A percentile compares a stretch with the other conserved stretches of the same genome.
phyloP scores from a whole-genome alignment of 2,329 filamentous ascomycete genomes.

The Coleophoma cylindrospora region DNA sequence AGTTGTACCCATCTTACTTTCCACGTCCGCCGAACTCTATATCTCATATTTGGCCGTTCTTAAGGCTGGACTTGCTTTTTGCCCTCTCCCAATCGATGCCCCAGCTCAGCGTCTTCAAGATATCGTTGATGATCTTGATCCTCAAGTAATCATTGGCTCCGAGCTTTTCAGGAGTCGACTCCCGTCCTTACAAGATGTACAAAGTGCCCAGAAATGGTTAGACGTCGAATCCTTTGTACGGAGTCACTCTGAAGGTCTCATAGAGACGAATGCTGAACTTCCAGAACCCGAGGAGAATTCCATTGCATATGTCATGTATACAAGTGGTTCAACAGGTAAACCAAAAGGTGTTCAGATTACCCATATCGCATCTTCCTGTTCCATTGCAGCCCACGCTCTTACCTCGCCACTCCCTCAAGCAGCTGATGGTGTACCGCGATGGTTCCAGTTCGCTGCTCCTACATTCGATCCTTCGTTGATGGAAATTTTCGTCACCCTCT shows the following conservation, averaged over 20 bases:
- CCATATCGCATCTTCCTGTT: background rate
- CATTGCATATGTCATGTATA: constrained; percentile 48
- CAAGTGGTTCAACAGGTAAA: constrained; percentile 72
- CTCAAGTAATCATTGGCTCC: background rate
- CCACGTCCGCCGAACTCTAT: background rate
- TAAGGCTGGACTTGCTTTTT: background rate
- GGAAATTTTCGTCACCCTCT: constrained; percentile 25
- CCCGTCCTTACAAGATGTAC: background rate
- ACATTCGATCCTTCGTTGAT: constrained; percentile 23
- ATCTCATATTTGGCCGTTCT: background rate
- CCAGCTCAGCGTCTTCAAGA: background rate
- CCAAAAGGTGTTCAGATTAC: constrained; percentile 65
- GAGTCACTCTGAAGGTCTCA: no score
- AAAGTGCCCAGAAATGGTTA: background rate
- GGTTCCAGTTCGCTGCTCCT: constrained; percentile 24
- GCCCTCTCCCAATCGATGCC: background rate
- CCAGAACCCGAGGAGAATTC: background rate
- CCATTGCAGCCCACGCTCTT: constrained; percentile 18
- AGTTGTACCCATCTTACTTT: background rate
- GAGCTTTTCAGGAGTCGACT: background rate
- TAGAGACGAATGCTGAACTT: no score
- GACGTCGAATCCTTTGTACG: background rate
- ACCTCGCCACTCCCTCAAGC: constrained; percentile 26
- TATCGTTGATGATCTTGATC: background rate
- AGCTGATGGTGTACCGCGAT: constrained; percentile 27